Evolutionary conservation across 2,329 filamentous ascomycete genomes (phyloP), one percentile per base, ranked within the genome.

Genomic region (Atkinsonella texensis): DNA sequence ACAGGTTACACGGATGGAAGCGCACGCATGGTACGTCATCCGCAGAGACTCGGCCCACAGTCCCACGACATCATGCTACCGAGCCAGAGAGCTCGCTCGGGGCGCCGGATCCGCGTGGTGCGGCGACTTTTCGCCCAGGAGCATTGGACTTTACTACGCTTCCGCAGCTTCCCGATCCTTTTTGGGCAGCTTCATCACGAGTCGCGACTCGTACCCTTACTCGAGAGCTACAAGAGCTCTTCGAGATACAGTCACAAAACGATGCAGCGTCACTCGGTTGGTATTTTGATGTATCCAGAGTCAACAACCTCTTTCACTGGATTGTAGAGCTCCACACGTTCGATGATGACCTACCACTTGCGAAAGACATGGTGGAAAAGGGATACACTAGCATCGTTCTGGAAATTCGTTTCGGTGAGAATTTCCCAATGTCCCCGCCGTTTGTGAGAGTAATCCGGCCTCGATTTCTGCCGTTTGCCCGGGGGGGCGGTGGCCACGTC

Each of bases 311-410:
- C 55, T 95, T 93, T 61, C 89, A 94, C 61, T 95, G 89, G 89
- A 89, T 95, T 53, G 82, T 94, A 6, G 87, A 95, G 64, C 71
- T 96, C 1, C 90, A 95, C 64, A 87, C 84, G 43, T 95, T 95
- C 60, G 84, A 89, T 23, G 56, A 70, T 0, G 64, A 69, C 1
- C 73, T 93, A 0, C 87, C 85, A 1, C 72, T 96, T 1, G 83
- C 85, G 0, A 63, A 76, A 50, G 89, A 95, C 61, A 88, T 95
- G 80, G 80, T 83, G 63, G 59, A 63, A 2, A 73, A 70, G 1
- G 74, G 72, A 0, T 58, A 85, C 52, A 77, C 73, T 20, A 89
- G 86, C 61, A 71, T 95, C 40, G 81, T 95, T 0, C 67, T 94
- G 11, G 90, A 95, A 66, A 70, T 95, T 42, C 85, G 88, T 2